Evolutionary conservation across 371 early-diverging fungal genomes (phyloP).

Genomic region (Nematocida sp.): DNA sequence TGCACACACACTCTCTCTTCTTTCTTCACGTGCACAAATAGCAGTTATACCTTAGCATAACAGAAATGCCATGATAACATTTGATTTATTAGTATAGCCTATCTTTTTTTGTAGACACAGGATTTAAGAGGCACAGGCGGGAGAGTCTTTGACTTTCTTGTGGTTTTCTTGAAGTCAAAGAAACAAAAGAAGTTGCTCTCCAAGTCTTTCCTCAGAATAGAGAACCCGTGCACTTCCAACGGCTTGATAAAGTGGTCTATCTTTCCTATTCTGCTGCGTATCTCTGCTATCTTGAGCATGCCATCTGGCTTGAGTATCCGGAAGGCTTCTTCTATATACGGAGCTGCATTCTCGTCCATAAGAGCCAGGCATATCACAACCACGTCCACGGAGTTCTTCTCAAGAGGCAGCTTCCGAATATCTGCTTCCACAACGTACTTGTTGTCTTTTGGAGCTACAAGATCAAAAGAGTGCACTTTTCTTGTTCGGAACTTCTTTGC

Average conservation of each 20-base stretch:
- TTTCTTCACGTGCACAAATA: background rate
- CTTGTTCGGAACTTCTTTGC: slow-evolving; percentile 68
- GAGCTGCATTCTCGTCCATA: slow-evolving; percentile 88
- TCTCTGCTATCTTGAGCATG: slow-evolving; percentile 60
- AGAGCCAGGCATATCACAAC: slow-evolving; percentile 83
- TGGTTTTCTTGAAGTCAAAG: slow-evolving; percentile 58
- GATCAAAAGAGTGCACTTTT: slow-evolving; percentile 77
- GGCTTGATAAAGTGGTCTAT: slow-evolving; percentile 51
- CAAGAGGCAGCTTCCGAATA: slow-evolving; percentile 74
- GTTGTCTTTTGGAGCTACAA: slow-evolving; percentile 73
- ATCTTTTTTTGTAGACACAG: slow-evolving; percentile 64
- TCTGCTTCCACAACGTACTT: slow-evolving; percentile 75
- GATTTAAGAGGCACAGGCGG: slow-evolving; percentile 54
- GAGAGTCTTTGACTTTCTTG: slow-evolving; percentile 8
- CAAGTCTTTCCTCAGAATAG: slow-evolving; percentile 50
- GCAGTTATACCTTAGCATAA: too few species aligned
- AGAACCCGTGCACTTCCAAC: slow-evolving; percentile 59
- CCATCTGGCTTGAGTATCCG: slow-evolving; percentile 76
- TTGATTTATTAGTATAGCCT: background rate
- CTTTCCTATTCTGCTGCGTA: slow-evolving; percentile 58
- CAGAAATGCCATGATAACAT: background rate
- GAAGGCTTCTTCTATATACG: slow-evolving; percentile 78
- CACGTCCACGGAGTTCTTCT: slow-evolving; percentile 72
- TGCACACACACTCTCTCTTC: too few species aligned
- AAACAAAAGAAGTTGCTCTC: slow-evolving; percentile 61